Evolutionary conservation across 805 yeast genomes (phyloP), one percentile per base, ranked within the genome.

Genomic region (Metschnikowia picachoensis): DNA sequence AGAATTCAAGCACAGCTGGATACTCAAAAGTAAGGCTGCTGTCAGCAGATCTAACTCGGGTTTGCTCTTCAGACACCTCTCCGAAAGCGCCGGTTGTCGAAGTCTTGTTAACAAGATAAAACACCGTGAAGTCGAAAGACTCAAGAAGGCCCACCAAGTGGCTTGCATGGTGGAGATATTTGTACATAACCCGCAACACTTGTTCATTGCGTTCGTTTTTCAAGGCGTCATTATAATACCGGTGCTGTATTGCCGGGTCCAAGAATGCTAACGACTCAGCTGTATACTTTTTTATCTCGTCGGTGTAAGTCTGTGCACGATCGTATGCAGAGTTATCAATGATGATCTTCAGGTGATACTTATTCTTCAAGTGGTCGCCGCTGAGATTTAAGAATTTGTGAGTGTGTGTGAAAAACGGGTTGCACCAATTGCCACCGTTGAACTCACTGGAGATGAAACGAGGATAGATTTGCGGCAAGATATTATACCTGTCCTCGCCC

Each of bases 401-500:
- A 31, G 56, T 53, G 39, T 70, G 57, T 37, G 72, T 60, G 52
- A 79, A 77, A 53, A 83, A 83, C 25, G 87, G 87, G 56, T 84
- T 85, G 39, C 79, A 76, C 84, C 90, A 85, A 49, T 83, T 82
- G n/a, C 91, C 92, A 14, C 90, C 92, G 54, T 82, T 82, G 60
- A 82, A 85, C 44, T 77, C 79, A 28, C 81, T 80, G 35, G 76
- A 72, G 15, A 86, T 64, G 56, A 85, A 83, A 48, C 94, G 71
- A 8, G 94, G 90, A 52, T 82, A 79, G 2, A 82, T 66, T 59
- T 84, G 85, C 0, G 92, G 94, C 31, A 83, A 50, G 13, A 64
- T 42, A 39, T 70, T 64, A 49, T 56, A 63, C 17, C 75, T 50
- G 30, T 66, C 70, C 41, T 63, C 66, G 6, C 72, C 62, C 34